Conservation (phyloP, 2,329 filamentous ascomycete genomes). For the Penicillium sp. region DNA sequence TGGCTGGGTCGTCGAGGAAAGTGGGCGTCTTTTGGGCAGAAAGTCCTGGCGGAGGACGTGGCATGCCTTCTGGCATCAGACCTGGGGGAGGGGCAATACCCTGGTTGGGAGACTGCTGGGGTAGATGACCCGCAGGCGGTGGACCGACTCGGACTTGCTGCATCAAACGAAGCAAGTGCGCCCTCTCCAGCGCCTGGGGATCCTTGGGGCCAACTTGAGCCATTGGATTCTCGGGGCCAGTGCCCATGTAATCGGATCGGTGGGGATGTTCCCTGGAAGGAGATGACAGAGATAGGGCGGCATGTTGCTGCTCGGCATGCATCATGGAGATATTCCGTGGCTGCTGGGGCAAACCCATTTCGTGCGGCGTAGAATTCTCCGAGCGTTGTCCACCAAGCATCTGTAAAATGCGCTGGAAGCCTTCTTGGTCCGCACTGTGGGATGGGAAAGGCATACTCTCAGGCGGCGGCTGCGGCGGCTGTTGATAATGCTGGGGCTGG, state of each 20-base stretch:
- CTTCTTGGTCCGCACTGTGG: constrained; percentile 72
- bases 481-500: constrained; percentile 14
- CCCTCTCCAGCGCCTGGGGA: constrained; percentile 61
- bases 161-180: constrained; percentile 85
- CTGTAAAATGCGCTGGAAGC: constrained; percentile 76
- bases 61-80: constrained; percentile 39
- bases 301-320: constrained; percentile 32
- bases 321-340: constrained; percentile 32
- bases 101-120: constrained; percentile 29
- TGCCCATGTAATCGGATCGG: constrained; percentile 35
- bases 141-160: constrained; percentile 52
- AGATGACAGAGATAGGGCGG: constrained; percentile 30
- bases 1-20: constrained; percentile 47
- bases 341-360: constrained; percentile 33
- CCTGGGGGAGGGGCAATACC: constrained; percentile 36
- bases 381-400: constrained; percentile 67
- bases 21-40: constrained; percentile 36
- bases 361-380: constrained; percentile 47
- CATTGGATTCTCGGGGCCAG: constrained; percentile 32
- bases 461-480: constrained; percentile 37
- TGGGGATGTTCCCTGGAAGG: constrained; percentile 33
- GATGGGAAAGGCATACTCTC: constrained; percentile 18
- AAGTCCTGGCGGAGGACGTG: constrained; percentile 37
- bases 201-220: constrained; percentile 40
- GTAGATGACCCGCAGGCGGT: constrained; percentile 27